Base-by-base conservation (phyloP, 2,329 filamentous ascomycete species). In the Penicillium sclerotiorum region DNA sequence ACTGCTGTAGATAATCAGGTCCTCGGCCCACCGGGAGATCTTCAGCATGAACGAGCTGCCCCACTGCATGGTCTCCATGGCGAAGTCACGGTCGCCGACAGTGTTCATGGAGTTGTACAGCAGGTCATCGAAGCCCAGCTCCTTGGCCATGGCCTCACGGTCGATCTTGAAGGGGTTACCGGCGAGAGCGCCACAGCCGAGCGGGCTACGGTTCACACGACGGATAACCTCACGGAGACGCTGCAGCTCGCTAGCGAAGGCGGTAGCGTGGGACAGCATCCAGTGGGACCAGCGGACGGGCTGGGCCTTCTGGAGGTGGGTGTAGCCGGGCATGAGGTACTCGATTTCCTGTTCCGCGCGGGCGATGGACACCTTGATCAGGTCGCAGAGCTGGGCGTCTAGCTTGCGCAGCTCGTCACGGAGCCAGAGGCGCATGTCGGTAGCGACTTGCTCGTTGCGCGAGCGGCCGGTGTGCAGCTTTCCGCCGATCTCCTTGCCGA, bases 401-500 rank as follows among this genome's bases (percentile, higher is more conserved):
- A 95, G 83, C 56, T 78, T 77, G 49, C 80, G 80, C 50, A 96
- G 76, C 74, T 88, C 81, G 57, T 92, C 86, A 36, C 90, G 81
- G 56, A 95, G 74, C 90, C 90, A 96, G 69, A 96, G 77, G 53
- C 90, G 86, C 88, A 96, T 93, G 64, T 95, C 90, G 18, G 87
- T 92, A 40, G 86, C 90, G 49, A 95, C 85, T 74, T 96, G 91
- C 73, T 96, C 91, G 66, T 96, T 96, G 61, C 91, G 83, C 70
- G 87, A 92, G 45, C 92, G 86, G 36, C 87, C 87, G 2, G 91
- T 96, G 73, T 96, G 92, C 50, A 96, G 82, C 77, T 96, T 96
- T 20, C 92, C 90, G 1, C 87, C 90, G 49, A 88, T 85, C 21
- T 91, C 83, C 70, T 88, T 92, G 63, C 91, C 90, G 55, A 96